Evolutionary conservation across 441 rosid species (phyloP), one percentile per base, ranked within the genome.

Genomic region (Metrosideros polymorpha): DNA sequence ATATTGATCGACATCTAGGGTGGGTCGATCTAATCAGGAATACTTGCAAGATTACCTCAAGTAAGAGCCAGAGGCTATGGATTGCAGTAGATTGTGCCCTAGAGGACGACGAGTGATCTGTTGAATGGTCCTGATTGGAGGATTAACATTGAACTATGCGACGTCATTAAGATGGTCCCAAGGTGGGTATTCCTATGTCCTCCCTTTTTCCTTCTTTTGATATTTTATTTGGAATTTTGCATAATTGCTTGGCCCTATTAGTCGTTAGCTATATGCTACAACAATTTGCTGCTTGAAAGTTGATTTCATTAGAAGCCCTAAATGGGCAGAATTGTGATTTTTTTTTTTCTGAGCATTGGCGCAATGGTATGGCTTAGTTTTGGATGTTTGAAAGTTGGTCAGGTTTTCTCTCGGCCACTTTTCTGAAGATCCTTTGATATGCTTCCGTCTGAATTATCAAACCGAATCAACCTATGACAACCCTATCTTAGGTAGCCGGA

Each of bases 121-220:
- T 86, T 98, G 91, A 91, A 92, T 85, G 98, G 98, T 86, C 99
- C 99, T 7, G 99, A 98, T 86, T 98, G 99, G 99, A 98, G 99
- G 76, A 87, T 98, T 85, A 98, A 94, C 93, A 93, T 98, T 35
- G 99, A 98, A 91, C 87, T 98, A 10, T 98, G 99, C 85, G 99
- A 98, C 91, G 88, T 95, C 87, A 93, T 96, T 91, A 96, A 98
- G 92, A 89, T 95, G 96, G 96, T 96, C 89, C 98, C 97, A 59
- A 90, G 97, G 99, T 98, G 47, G 47, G 79, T 71, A 71, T 71
- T 71, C 24, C 25, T 6, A 1, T 32, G 22, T 63, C 47, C 79
- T 22, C 77, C 22, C n/a, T 71, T 71, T 39, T 71, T 47, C 39
- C n/a, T 39, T 42, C 47, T 71, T 71, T 39, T 71, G 47, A 71